Percentiles rank a stretch among this genome's conserved stretches.
Conservation (phyloP, 805 yeast species). For the Saturnispora halmiae region DNA sequence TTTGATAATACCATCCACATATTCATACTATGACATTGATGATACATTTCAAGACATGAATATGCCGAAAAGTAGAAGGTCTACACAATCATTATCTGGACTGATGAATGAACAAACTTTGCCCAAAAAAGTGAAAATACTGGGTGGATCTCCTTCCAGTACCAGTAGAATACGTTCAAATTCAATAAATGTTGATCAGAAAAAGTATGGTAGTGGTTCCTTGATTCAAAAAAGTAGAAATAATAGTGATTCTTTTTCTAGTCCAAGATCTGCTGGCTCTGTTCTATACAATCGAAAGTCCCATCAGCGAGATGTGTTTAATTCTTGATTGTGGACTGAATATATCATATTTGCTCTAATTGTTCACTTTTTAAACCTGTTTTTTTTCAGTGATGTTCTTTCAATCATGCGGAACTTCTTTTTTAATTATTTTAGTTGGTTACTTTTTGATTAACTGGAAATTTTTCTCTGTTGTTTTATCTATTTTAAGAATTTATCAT, state of each 20-base stretch:
- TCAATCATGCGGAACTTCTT: no score
- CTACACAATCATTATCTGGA: conserved; percentile 1
- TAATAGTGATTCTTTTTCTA: background rate
- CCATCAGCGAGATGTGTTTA: background rate
- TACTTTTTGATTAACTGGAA: no score
- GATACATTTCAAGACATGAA: background rate
- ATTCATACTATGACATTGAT: conserved; percentile 7
- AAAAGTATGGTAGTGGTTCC: background rate
- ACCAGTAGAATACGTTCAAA: conserved; percentile 1
- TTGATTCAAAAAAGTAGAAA: background rate
- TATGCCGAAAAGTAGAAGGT: background rate
- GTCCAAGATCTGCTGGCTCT: background rate
- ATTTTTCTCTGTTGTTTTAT: no score
- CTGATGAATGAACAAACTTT: background rate
- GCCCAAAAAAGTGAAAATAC: background rate
- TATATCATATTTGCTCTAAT: no score
- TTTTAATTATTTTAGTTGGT: no score
- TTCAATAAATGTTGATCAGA: background rate
- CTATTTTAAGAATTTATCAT: no score
- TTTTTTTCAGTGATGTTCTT: no score
- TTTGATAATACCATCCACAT: background rate
- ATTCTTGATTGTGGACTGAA: no score
- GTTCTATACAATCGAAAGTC: background rate
- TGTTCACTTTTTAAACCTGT: no score
- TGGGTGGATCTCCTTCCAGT: no score